Conservation (phyloP, 2,329 filamentous ascomycete species). For the Metarhizium sp. region DNA sequence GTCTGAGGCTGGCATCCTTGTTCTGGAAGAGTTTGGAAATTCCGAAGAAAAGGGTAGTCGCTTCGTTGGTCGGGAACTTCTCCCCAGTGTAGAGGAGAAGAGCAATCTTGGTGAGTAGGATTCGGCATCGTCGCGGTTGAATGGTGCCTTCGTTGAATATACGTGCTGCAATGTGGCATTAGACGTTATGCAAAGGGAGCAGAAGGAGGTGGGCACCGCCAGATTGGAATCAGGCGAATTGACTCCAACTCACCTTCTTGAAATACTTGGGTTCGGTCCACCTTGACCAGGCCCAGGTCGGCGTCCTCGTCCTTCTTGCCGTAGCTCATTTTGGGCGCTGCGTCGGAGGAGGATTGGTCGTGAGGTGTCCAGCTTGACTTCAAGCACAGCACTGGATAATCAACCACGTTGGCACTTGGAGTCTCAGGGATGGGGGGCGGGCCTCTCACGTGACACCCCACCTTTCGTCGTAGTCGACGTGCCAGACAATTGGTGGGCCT, state of each 20-base stretch:
- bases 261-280: conserved; percentile 95
- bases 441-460: conserved; percentile 23
- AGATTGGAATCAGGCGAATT: conserved; percentile 9
- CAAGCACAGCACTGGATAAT: conserved; percentile 21
- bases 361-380: conserved; percentile 23
- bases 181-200: neutral
- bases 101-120: conserved; percentile 93
- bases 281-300: conserved; percentile 87
- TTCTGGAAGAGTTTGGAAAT: conserved; percentile 99
- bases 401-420: conserved; percentile 28
- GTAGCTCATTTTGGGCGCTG: conserved; percentile 71
- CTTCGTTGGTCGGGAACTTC: conserved; percentile 93
- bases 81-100: conserved; percentile 95
- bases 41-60: conserved; percentile 95
- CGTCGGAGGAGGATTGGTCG: conserved; percentile 20
- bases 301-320: conserved; percentile 99
- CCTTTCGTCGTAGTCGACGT: conserved; percentile 5
- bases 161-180: conserved; percentile 52
- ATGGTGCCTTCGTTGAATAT: conserved; percentile 97
- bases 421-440: conserved; percentile 21
- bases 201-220: neutral
- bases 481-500: neutral
- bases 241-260: conserved; percentile 69
- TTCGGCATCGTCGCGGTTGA: conserved; percentile 93
- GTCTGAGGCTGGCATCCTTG: conserved; percentile 93